phyloP scores from a whole-genome alignment of 2,329 filamentous ascomycete genomes.

The Aspergillus texensis region DNA sequence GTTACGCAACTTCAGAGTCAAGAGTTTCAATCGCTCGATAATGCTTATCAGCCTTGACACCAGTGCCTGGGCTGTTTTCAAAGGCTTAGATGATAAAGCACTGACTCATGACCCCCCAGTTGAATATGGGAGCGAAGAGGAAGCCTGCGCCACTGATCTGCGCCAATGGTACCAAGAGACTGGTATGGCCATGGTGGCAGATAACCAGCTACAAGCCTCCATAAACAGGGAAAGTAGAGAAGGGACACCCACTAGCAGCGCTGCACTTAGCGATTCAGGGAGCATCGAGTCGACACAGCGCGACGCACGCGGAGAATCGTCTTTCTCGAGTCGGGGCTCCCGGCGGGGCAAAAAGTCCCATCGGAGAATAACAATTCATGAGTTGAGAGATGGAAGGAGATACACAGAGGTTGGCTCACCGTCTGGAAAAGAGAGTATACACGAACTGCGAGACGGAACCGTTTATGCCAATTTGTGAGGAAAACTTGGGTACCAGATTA shows the following conservation, averaged over 20 bases:
- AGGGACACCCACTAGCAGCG: constrained; percentile 28
- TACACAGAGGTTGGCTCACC: constrained; percentile 46
- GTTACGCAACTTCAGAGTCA: constrained; percentile 50
- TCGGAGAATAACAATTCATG: constrained; percentile 45
- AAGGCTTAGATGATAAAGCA: constrained; percentile 28
- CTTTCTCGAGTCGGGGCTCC: constrained; percentile 28
- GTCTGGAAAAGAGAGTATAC: constrained; percentile 40
- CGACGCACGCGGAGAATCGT: constrained; percentile 21
- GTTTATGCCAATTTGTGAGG: constrained; percentile 41
- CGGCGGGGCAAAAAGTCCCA: constrained; percentile 32
- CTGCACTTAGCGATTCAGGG: constrained; percentile 34
- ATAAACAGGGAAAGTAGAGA: constrained; percentile 33
- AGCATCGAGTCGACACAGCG: constrained; percentile 32
- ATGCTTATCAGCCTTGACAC: constrained; percentile 45
- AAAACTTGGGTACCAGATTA: not conserved
- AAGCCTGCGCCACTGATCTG: constrained; percentile 35
- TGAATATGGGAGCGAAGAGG: constrained; percentile 44
- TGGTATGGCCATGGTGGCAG: constrained; percentile 38
- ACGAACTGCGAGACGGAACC: constrained; percentile 47
- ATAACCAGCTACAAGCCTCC: constrained; percentile 39
- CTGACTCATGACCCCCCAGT: constrained; percentile 42
- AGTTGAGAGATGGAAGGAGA: constrained; percentile 44
- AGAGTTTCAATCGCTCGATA: constrained; percentile 42
- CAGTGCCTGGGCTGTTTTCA: constrained; percentile 53
- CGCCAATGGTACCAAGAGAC: constrained; percentile 45